Evolutionary conservation across 139 green algal genomes (phyloP).

Genomic region (Choricystis sp.): DNA sequence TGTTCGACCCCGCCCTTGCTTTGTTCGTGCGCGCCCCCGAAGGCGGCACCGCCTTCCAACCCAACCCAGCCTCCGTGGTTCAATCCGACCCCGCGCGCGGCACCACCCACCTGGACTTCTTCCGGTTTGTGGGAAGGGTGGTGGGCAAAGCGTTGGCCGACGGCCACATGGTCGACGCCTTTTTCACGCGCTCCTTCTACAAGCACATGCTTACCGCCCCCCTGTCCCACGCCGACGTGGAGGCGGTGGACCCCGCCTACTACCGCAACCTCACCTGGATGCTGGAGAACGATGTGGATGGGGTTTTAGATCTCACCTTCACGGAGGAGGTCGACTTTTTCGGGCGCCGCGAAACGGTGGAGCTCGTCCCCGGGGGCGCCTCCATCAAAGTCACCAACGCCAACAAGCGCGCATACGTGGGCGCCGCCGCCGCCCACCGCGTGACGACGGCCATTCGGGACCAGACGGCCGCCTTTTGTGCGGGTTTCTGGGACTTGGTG

Average conservation of each 20-base stretch:
- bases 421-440: slow-evolving; percentile 74
- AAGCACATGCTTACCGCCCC: slow-evolving; percentile 86
- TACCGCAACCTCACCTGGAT: slow-evolving; percentile 89
- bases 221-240: slow-evolving; percentile 90
- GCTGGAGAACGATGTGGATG: slow-evolving; percentile 81
- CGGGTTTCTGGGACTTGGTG: slow-evolving; percentile 89
- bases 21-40: slow-evolving; percentile 76
- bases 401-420: slow-evolving; percentile 94
- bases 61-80: slow-evolving; percentile 80
- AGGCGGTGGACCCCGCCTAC: slow-evolving; percentile 92
- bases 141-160: slow-evolving; percentile 85
- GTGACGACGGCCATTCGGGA: slow-evolving; percentile 87
- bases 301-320: slow-evolving; percentile 85
- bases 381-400: slow-evolving; percentile 74
- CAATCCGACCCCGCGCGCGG: slow-evolving; percentile 64
- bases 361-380: slow-evolving; percentile 64
- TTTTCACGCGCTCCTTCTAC: slow-evolving; percentile 99
- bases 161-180: slow-evolving; percentile 74
- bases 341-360: slow-evolving; percentile 55
- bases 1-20: slow-evolving; percentile 86
- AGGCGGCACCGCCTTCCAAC: slow-evolving; percentile 85
- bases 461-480: slow-evolving; percentile 66
- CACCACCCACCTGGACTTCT: slow-evolving; percentile 89
- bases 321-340: slow-evolving; percentile 82
- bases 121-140: slow-evolving; percentile 69